Conservation (phyloP, 176 grass and related monocot species). For the Dendrocalamus sinicus region DNA sequence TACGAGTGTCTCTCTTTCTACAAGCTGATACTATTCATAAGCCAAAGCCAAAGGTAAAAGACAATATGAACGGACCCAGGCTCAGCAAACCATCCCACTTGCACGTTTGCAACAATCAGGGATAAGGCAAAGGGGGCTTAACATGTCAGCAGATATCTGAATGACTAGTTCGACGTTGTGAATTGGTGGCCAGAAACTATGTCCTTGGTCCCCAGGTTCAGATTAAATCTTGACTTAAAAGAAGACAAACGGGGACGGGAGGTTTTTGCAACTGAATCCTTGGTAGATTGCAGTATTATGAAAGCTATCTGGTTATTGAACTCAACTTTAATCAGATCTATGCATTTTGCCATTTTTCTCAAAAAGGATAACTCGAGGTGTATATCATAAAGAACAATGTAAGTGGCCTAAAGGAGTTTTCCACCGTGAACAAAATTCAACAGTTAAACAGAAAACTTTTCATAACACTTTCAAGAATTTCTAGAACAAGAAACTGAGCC, state of each 20-base stretch:
- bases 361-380: background rate
- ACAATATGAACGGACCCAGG: too few species aligned
- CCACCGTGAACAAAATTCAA: background rate
- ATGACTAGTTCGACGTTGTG: background rate
- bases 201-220: conserved; percentile 32
- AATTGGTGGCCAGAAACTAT: background rate
- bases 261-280: background rate
- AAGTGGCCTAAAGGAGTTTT: background rate
- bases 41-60: too few species aligned
- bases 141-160: conserved; percentile 13
- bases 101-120: conserved; percentile 14
- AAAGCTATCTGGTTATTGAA: background rate
- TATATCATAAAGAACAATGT: background rate
- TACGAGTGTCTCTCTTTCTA: too few species aligned
- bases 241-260: background rate
- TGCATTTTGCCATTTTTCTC: background rate
- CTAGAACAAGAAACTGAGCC: conserved; percentile 8
- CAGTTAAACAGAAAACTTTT: background rate
- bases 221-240: background rate
- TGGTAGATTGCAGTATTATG: background rate
- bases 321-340: conserved; percentile 34
- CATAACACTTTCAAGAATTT: background rate
- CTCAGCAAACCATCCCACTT: background rate
- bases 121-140: background rate
- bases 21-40: too few species aligned